Percentiles rank a stretch among this genome's conserved stretches.
Conservation (phyloP, 192 early-diverging fungal species). For the Umbelopsis vinacea region DNA sequence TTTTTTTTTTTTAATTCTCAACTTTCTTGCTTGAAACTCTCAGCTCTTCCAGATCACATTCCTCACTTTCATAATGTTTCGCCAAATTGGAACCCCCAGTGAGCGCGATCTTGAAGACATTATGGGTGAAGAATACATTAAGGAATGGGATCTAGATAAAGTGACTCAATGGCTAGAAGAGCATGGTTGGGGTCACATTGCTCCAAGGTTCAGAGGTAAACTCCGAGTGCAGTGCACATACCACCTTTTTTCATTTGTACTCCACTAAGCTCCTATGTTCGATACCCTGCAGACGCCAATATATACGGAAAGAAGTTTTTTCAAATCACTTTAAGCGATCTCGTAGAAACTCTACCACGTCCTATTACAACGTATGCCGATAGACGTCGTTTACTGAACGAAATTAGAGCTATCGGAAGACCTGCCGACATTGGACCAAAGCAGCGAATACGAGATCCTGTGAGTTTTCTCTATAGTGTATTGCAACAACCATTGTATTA, state of each 20-base stretch:
- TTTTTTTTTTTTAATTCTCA: background rate
- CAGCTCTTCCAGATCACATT: conserved; percentile 10
- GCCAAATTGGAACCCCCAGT: conserved; percentile 31
- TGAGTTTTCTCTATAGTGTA: background rate
- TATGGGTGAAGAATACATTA: conserved; percentile 28
- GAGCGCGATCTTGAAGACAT: conserved; percentile 17
- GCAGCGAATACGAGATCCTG: conserved; percentile 8
- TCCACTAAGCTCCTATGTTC: conserved; percentile 10
- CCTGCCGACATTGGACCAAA: conserved; percentile 10
- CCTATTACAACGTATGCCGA: conserved; percentile 43
- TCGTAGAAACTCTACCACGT: conserved; percentile 35
- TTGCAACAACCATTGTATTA: background rate
- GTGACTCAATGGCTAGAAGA: conserved; percentile 38
- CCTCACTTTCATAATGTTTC: conserved; percentile 27
- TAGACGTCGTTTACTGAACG: conserved; percentile 36
- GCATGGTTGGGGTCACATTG: conserved; percentile 33
- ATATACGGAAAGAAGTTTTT: conserved; percentile 36
- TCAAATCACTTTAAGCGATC: conserved; percentile 37
- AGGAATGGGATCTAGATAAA: conserved; percentile 34
- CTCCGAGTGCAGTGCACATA: conserved; percentile 21
- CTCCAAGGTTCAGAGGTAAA: conserved; percentile 36
- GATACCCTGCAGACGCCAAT: conserved; percentile 18
- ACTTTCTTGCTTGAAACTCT: background rate
- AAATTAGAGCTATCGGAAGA: conserved; percentile 33
- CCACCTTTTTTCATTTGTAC: conserved; percentile 10